Percentiles rank a stretch among this genome's conserved stretches.
These are phyloP conservation scores for Colletotrichum agaves DNA, from an alignment of 2,329 filamentous ascomycete genomes.

Conservation along the genomic window DNA sequence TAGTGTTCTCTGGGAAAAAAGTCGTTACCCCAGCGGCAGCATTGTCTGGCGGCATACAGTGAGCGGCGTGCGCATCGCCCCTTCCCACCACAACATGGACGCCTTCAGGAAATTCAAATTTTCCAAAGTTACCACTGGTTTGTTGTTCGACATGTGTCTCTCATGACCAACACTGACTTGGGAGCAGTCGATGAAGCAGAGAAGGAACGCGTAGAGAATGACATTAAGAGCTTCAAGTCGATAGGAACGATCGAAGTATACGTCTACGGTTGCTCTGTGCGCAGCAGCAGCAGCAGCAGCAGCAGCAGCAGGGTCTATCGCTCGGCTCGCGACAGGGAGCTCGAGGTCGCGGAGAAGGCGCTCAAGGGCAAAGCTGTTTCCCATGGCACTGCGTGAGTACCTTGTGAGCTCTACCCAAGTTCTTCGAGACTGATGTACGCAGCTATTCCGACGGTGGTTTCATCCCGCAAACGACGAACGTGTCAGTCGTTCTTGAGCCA, in stretches of 20 bases:
- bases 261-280: constrained; percentile 22
- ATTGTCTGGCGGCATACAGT: background rate
- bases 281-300: background rate
- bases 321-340: background rate
- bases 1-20: constrained; percentile 8
- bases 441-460: constrained; percentile 30
- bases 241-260: constrained; percentile 40
- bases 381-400: constrained; percentile 39
- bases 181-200: constrained; percentile 31
- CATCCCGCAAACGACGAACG: background rate
- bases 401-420: background rate
- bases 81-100: background rate
- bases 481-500: constrained; percentile 26
- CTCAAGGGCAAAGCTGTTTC: constrained; percentile 39
- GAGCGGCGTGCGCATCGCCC: background rate
- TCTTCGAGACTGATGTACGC: background rate
- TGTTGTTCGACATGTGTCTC: background rate
- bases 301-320: background rate
- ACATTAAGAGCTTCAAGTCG: constrained; percentile 23
- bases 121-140: constrained; percentile 38
- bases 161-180: constrained; percentile 6
- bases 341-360: constrained; percentile 35
- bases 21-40: background rate
- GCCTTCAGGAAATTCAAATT: constrained; percentile 38
- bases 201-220: constrained; percentile 22